Evolutionary conservation across 345 rosid genomes (phyloP).

Genomic region (Psidium guajava): DNA sequence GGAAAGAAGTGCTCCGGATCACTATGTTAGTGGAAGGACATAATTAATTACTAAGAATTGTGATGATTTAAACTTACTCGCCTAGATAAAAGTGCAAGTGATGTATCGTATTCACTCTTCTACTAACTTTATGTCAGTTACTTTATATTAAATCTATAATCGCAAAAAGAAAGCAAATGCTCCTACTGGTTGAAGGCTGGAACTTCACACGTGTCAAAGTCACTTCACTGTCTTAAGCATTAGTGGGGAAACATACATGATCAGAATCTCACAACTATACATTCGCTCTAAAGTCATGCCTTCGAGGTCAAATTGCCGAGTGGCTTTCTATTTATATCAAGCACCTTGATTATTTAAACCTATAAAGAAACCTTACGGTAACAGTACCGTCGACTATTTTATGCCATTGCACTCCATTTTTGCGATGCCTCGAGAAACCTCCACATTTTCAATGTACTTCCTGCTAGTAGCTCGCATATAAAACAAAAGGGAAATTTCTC

Average conservation of each 20-base stretch:
- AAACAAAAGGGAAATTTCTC: not conserved
- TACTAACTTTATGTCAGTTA: not conserved
- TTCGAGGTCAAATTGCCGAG: not conserved
- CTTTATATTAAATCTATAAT: not conserved
- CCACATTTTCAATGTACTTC: not conserved
- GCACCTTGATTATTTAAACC: not conserved
- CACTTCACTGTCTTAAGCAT: not conserved
- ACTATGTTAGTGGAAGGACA: not conserved
- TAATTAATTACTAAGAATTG: not conserved
- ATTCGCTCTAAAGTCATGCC: not conserved
- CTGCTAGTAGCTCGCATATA: not conserved
- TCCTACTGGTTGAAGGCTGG: not conserved
- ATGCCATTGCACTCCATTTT: not conserved
- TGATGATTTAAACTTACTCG: not conserved
- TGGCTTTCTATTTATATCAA: not conserved
- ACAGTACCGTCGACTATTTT: not conserved
- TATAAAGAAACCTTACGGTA: not conserved
- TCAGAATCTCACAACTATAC: not conserved
- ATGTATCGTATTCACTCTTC: not conserved
- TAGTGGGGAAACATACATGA: not conserved
- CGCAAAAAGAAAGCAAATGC: not conserved
- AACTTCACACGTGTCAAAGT: not conserved
- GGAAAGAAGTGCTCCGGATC: not conserved
- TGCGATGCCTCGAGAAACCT: not conserved
- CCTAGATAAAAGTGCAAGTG: not conserved